These are phyloP conservation scores for Eutrema japonicum DNA, from an alignment of 345 rosid species.

Conservation along the genomic window DNA sequence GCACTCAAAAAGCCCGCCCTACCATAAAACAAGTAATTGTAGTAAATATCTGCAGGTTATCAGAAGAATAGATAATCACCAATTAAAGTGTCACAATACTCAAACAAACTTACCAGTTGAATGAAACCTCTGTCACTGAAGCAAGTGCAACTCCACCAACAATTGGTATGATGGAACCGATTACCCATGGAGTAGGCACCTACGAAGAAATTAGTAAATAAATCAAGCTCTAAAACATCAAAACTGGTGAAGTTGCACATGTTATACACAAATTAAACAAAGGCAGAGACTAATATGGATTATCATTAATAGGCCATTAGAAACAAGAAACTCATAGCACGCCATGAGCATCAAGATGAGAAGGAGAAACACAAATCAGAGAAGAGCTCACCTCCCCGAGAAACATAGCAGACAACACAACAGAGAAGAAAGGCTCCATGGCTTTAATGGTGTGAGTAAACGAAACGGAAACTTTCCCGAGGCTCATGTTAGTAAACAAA, in stretches of 20 bases:
- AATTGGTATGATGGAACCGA: conserved; percentile 83
- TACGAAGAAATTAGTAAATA: conserved; percentile 25
- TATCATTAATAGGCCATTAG: not conserved
- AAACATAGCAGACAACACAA: conserved; percentile 90
- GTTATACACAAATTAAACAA: conserved; percentile 2
- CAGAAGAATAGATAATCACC: not conserved
- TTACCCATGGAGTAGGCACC: conserved; percentile 89
- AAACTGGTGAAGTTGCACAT: conserved; percentile 1
- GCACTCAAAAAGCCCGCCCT: conserved; percentile 96
- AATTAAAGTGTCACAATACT: not conserved
- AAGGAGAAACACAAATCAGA: conserved; percentile 7
- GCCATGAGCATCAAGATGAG: not conserved
- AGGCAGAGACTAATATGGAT: not conserved
- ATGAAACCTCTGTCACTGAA: conserved; percentile 88
- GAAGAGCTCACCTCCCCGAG: conserved; percentile 72
- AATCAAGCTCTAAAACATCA: not conserved
- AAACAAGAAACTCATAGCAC: not conserved
- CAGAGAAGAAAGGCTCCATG: conserved; percentile 99
- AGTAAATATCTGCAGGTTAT: conserved; percentile 11
- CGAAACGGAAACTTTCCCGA: conserved; percentile 98
- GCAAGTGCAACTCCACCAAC: conserved; percentile 98
- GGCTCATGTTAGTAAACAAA: conserved; percentile 96
- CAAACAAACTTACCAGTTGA: conserved; percentile 70
- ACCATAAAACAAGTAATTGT: conserved; percentile 1
- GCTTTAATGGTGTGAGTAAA: conserved; percentile 99